Evolutionary conservation across 805 yeast genomes (phyloP), one percentile per base, ranked within the genome.

Genomic region (Pichia kluyveri): DNA sequence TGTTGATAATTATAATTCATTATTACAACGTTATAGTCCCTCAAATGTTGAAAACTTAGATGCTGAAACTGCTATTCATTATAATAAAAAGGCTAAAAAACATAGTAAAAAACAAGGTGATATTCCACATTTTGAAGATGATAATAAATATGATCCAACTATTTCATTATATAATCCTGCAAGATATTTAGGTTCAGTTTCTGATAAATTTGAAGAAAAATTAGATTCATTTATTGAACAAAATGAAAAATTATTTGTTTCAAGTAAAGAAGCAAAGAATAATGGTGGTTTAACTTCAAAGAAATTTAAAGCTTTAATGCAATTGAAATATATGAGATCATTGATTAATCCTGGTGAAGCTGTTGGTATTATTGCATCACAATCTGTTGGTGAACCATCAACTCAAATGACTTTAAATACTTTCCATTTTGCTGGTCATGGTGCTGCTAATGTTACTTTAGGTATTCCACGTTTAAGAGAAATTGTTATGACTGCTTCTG

Each of bases 391-490:
- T 70, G 99, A 93, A 69, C 99, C 99, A 45, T 88, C 97, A 5
- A 93, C 99, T 4, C 99, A 93, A 73, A 93, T 93, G 99, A 93
- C 99, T 17, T 78, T 85, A 62, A 85, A 85, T 64, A 85, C 95
- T 51, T 91, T 91, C 87, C 99, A 93, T 74, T 93, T 93, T 63
- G 99, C 99, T 59, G 99, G 99, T 67, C 99, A 95, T 72, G 99
- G 99, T 80, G 99, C 99, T 50, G 99, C 99, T 42, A 93, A 93
- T 69, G 99, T 93, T 55, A 93, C 99, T 0, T 76, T 93, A 60
- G 99, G 99, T 85, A 93, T 93, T 64, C 99, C 99, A 40, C 96
- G 99, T 80, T 82, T 93, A 87, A 85, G 99, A 80, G 99, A 93
- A 77, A 93, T 93, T 68, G 89, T 93, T 65, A 93, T 93, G 99